Base-by-base conservation (phyloP, 768 basidiomycete genomes). In the Boletellus emodensis region DNA sequence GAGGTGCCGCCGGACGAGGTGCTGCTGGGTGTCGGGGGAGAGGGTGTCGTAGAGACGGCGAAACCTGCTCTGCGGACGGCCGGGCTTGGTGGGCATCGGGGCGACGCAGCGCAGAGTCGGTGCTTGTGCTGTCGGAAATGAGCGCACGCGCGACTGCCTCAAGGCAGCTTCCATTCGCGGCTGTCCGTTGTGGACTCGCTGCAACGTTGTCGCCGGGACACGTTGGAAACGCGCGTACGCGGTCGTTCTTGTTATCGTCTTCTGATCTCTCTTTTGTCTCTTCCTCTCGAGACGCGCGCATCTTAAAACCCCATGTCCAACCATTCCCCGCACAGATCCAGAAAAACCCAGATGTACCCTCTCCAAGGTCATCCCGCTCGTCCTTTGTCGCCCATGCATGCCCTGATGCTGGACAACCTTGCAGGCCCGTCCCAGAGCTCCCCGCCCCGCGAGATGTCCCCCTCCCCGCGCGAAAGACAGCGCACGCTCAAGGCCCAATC, bases 401-500 rank as follows among this genome's bases (percentile, higher is more conserved):
- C 2, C 8, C 14, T 15, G 10, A 15, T 6, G n/a, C 4, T 32
- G 12, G 13, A 5, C 41, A 9, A 2, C 46, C 46, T n/a, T n/a
- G 20, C 50, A 62, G 62, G n/a, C 43, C 42, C 59, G 14, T 47
- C 56, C 51, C 66, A 65, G 60, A 63, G 56, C 53, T 64, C 68
- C 11, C 68, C 67, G 0, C 71, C 74, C 40, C 72, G 73, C 30
- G 74, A 75, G 49, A 66, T 68, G 55, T 71, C 75, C 32, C 73
- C 75, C 2, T 76, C 74, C 1, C 75, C 74, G 28, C 69, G 70
- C 15, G 71, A 74, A 46, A 78, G 69, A 70, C 83, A 67, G 52
- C 74, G 85, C 34, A 71, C 80, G 10, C 59, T 74, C 20, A 85
- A 85, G 58, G 61, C 81, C 1, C 78, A 81, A 54, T 82, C 84